Conservation (phyloP, 345 rosid genomes). For the Viola odorata region DNA sequence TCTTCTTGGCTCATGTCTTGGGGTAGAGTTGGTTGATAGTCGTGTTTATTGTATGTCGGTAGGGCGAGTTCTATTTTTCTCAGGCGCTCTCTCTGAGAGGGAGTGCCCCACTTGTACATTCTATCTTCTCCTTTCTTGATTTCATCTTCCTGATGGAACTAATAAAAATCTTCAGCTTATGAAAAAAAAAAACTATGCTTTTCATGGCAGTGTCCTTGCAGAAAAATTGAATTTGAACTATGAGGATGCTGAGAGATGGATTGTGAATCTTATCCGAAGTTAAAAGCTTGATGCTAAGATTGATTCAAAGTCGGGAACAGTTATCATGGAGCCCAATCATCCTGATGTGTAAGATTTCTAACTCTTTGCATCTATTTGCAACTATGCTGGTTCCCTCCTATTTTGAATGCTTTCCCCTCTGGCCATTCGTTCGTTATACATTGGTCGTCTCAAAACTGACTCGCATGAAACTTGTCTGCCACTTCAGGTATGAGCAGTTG, state of each 20-base stretch:
- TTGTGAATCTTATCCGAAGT: slow-evolving; percentile 89
- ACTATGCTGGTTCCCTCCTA: background rate
- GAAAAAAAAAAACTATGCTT: background rate
- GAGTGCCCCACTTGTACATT: no score
- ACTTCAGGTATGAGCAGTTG: slow-evolving; percentile 82
- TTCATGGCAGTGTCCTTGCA: slow-evolving; percentile 62
- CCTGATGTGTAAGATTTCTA: slow-evolving; percentile 68
- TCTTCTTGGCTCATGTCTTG: no score
- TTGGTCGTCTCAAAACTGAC: background rate
- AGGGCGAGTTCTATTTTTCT: no score
- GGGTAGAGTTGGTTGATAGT: no score
- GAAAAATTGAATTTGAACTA: slow-evolving; percentile 86
- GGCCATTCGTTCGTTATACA: background rate
- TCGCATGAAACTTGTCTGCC: no score
- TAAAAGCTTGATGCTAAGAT: slow-evolving; percentile 96
- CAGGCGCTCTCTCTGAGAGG: no score
- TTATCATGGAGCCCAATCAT: slow-evolving; percentile 73
- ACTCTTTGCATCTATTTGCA: background rate
- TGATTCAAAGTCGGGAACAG: slow-evolving; percentile 79
- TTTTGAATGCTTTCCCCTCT: background rate
- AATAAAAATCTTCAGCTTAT: no score
- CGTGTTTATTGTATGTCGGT: no score
- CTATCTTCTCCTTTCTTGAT: no score
- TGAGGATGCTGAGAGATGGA: slow-evolving; percentile 98
- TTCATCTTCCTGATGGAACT: no score